Percentiles rank a stretch among this genome's conserved stretches.
Conservation (phyloP, 2,329 filamentous ascomycete species). For the Diaporthe longicolla region DNA sequence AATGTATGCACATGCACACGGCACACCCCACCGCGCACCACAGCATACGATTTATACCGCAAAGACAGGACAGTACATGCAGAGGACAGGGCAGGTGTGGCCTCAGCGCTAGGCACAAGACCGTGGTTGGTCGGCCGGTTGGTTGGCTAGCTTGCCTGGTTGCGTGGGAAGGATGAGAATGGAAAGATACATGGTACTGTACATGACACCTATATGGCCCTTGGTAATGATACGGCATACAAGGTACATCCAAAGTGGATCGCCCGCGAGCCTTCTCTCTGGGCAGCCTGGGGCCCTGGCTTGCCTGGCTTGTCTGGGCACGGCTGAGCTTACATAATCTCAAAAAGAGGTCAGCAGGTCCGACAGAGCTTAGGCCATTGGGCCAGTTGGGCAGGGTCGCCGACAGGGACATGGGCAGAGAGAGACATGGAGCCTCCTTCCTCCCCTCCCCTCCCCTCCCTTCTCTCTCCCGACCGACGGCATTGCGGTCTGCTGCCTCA, state of each 20-base stretch:
- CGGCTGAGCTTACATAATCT: constrained; percentile 32
- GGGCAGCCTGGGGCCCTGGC: constrained; percentile 5
- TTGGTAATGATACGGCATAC: constrained; percentile 2
- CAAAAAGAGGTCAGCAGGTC: constrained; percentile 7
- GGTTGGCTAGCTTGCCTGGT: neutral
- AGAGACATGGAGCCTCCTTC: constrained; percentile 18
- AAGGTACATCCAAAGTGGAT: constrained; percentile 20
- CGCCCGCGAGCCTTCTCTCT: constrained; percentile 15
- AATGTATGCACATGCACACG: constrained; percentile 3
- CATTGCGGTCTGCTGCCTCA: constrained; percentile 4
- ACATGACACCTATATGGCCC: neutral
- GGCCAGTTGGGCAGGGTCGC: constrained; percentile 2
- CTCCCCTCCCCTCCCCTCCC: neutral
- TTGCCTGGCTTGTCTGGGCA: neutral
- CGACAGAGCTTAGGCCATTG: constrained; percentile 2
- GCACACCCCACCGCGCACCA: neutral
- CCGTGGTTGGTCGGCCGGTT: constrained; percentile 19
- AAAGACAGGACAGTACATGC: neutral
- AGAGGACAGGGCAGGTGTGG: constrained; percentile 21
- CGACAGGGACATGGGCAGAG: constrained; percentile 6
- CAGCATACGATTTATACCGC: neutral
- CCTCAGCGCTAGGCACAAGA: constrained; percentile 34
- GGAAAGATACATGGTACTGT: constrained; percentile 3
- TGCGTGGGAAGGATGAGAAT: neutral
- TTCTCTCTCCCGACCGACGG: neutral